Percentiles rank a stretch among this genome's conserved stretches.
These are phyloP conservation scores for Xylaria sp. DNA, from an alignment of 2,329 filamentous ascomycete genomes.

Conservation along the genomic window DNA sequence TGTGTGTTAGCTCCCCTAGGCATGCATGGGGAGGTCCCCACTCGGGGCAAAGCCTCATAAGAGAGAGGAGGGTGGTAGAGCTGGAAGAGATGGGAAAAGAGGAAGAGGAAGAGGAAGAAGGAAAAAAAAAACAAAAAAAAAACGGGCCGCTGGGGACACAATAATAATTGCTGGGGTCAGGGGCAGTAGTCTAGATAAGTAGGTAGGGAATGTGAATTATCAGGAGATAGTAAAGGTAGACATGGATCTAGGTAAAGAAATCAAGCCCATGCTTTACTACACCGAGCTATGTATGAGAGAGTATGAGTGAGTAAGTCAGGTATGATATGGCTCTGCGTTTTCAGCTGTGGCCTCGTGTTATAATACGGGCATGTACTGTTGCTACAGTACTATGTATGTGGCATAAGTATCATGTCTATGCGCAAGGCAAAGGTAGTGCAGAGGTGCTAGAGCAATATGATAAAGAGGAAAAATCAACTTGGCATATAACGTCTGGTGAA, in stretches of 20 bases:
- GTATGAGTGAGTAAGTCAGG: conserved; percentile 19
- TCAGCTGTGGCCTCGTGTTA: too few species aligned
- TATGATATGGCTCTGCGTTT: background rate
- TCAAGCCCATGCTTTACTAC: conserved; percentile 1
- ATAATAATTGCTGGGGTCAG: background rate
- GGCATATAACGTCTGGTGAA: conserved; percentile 23
- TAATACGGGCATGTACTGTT: too few species aligned
- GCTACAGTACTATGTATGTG: background rate
- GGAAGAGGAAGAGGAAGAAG: too few species aligned
- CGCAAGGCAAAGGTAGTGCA: conserved; percentile 19
- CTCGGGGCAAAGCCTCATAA: conserved; percentile 18
- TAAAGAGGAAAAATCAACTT: conserved; percentile 17
- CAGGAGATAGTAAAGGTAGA: conserved; percentile 2
- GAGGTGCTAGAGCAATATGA: background rate
- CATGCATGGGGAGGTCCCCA: conserved; percentile 19
- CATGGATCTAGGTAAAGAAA: conserved; percentile 12
- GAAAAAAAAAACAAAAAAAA: background rate
- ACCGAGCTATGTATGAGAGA: conserved; percentile 11
- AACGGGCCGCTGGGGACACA: conserved; percentile 4
- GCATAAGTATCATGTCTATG: background rate
- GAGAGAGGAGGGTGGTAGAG: background rate
- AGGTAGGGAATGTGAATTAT: conserved; percentile 11
- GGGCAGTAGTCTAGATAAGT: too few species aligned
- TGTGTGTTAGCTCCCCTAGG: conserved; percentile 15
- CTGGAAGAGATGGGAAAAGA: too few species aligned